A percentile compares a stretch with the other conserved stretches of the same genome.
phyloP scores from a whole-genome alignment of 1,284 basidiomycete species.

The Trametes versicolor region DNA sequence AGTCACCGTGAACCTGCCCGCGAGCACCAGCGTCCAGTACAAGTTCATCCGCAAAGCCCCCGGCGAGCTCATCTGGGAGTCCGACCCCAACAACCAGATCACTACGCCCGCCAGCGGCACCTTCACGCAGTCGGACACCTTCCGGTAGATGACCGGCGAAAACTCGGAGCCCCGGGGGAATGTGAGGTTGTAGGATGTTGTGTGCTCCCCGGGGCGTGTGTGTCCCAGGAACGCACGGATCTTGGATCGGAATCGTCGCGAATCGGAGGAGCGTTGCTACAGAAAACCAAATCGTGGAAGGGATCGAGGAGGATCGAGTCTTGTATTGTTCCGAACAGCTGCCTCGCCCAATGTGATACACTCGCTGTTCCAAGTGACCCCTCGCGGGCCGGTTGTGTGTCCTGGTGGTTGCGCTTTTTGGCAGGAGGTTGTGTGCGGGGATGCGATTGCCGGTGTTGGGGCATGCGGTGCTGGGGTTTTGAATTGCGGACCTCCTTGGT shows the following conservation, averaged over 20 bases:
- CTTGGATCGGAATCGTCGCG: not conserved
- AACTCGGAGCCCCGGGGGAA: not conserved
- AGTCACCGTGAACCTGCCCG: slow-evolving; percentile 71
- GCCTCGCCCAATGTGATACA: not conserved
- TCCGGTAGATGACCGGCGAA: slow-evolving; percentile 43
- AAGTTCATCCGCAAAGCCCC: slow-evolving; percentile 77
- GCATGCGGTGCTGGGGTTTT: not conserved
- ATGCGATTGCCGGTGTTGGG: not conserved
- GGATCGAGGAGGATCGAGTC: not conserved
- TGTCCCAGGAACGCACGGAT: not conserved
- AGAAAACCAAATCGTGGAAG: too few species aligned
- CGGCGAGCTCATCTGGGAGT: slow-evolving; percentile 58
- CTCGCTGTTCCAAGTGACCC: not conserved
- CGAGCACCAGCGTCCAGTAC: slow-evolving; percentile 64
- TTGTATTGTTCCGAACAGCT: not conserved
- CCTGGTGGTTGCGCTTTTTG: slow-evolving; percentile 7
- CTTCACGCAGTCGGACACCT: slow-evolving; percentile 45
- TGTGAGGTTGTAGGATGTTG: not conserved
- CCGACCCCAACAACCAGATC: slow-evolving; percentile 54
- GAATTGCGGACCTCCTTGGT: not conserved
- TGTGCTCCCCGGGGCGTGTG: not conserved
- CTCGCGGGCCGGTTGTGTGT: slow-evolving; percentile 8
- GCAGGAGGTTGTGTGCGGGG: not conserved
- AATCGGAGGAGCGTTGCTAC: not conserved
- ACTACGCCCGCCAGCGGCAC: slow-evolving; percentile 48